Conservation (phyloP, 2,329 filamentous ascomycete genomes). For the Zymoseptoria brevis region DNA sequence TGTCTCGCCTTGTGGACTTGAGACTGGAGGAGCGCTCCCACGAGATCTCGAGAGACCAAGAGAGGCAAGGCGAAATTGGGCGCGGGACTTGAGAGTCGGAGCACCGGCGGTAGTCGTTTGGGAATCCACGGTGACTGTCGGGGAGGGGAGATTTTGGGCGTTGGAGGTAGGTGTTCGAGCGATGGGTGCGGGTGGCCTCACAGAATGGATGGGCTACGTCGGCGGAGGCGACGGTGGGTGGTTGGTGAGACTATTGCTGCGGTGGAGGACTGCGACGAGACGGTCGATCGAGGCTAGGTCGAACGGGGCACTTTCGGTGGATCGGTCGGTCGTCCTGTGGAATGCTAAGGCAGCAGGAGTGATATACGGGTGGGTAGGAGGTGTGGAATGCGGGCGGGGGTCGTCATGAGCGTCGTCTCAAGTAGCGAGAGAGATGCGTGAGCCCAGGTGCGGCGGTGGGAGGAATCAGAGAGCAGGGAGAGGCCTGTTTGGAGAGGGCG, state of each 20-base stretch:
- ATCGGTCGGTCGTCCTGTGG: neutral
- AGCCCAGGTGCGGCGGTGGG: neutral
- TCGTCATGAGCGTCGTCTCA: neutral
- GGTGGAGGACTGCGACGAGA: neutral
- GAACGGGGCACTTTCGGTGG: neutral
- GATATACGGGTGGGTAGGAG: neutral
- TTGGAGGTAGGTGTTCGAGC: neutral
- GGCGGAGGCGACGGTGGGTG: slow-evolving; percentile 1
- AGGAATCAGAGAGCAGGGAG: neutral
- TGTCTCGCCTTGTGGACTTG: slow-evolving; percentile 22
- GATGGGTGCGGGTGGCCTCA: neutral
- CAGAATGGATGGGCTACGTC: neutral
- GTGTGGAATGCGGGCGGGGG: neutral
- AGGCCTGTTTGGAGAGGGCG: neutral
- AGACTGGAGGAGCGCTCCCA: slow-evolving; percentile 16
- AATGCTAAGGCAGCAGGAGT: neutral
- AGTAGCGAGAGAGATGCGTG: neutral
- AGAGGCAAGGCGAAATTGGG: slow-evolving; percentile 27
- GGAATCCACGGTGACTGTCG: slow-evolving; percentile 28
- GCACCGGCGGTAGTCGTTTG: slow-evolving; percentile 13
- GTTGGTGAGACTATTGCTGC: neutral
- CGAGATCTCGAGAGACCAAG: slow-evolving; percentile 24
- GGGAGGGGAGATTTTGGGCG: neutral
- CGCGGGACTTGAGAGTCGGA: slow-evolving; percentile 22
- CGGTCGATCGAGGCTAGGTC: neutral